Base-by-base conservation (phyloP, 805 yeast genomes). In the Starmerella apis region DNA sequence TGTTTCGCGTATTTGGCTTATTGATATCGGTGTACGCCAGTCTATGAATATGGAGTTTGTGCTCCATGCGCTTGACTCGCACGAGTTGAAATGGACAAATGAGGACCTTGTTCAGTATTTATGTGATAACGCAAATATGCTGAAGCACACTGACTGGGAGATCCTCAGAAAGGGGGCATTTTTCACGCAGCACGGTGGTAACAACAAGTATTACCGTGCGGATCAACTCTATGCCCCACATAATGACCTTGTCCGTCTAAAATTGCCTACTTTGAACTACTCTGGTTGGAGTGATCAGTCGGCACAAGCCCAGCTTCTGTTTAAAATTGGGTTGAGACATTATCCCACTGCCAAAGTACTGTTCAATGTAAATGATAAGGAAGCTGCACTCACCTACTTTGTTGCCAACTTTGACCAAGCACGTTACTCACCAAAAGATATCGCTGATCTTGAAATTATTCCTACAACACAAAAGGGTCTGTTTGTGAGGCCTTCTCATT, bases 1-100 rank as follows among this genome's bases (percentile, higher is more conserved):
- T 11, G 55, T 56, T 20, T 52, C 62, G 2, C 54, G 48, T 3
- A 32, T 52, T 20, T 53, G 68, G 52, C 55, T 69, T 25, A 46
- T 54, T 4, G 56, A 48, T 11, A 46, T 68, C 1, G 70, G 70
- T 2, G 57, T 68, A 13, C 62, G 72, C 24, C 64, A 65, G 51
- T 66, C 72, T 1, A 63, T 68, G 14, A 71, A 68, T 45, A 61
- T 69, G 62, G 58, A 59, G 18, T 61, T 64, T 49, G 71, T 69
- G 6, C 56, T 68, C 42, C 57, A 64, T n/a, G 58, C 62, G 11
- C 50, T 69, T 22, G 64, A 59, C 27, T 51, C 53, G 22, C 50
- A 50, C 4, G 46, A 47, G 5, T 50, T 65, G 9, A 55, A 59
- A 23, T 68, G 71, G 70, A 57, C 66, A 2, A 60, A 66, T 7